Evolutionary conservation across 2,329 filamentous ascomycete species (phyloP).

Genomic region (Fusarium beomiforme): DNA sequence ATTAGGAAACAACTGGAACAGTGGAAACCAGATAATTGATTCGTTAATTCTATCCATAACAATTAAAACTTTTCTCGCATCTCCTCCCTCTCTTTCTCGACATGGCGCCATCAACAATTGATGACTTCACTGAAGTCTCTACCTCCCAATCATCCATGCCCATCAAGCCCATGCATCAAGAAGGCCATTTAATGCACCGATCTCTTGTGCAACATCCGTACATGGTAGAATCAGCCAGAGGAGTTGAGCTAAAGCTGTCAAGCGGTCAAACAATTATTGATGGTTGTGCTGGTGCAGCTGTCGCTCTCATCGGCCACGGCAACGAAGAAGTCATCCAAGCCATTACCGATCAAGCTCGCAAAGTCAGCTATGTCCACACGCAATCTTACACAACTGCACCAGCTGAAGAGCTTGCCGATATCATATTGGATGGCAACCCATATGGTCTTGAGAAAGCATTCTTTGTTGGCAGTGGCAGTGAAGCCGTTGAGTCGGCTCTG

Average conservation of each 20-base stretch:
- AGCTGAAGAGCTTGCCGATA: constrained; percentile 2
- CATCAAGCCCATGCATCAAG: not conserved
- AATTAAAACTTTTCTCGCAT: accelerated
- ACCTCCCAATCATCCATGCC: not conserved
- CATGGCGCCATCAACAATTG: constrained; percentile 2
- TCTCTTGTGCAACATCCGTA: constrained; percentile 17
- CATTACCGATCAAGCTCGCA: constrained; percentile 7
- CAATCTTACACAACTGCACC: constrained; percentile 17
- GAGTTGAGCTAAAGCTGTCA: not conserved
- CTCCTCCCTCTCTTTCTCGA: accelerated
- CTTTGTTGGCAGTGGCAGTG: constrained; percentile 41
- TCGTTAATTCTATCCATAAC: accelerated
- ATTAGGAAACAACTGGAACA: accelerated
- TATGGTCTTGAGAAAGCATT: constrained; percentile 38
- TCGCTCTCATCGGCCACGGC: constrained; percentile 4
- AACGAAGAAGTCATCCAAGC: constrained; percentile 12
- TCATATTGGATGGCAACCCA: not conserved
- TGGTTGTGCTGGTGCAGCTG: constrained; percentile 8
- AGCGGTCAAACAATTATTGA: constrained; percentile 8
- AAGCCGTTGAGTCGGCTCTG: constrained; percentile 57
- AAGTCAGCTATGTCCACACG: constrained; percentile 17
- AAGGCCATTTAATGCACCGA: constrained; percentile 11
- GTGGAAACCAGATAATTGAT: no score
- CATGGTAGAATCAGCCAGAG: constrained; percentile 2
- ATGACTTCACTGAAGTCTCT: not conserved